phyloP scores from a whole-genome alignment of 176 grass and related monocot species.

The Oryza rufipogon region DNA sequence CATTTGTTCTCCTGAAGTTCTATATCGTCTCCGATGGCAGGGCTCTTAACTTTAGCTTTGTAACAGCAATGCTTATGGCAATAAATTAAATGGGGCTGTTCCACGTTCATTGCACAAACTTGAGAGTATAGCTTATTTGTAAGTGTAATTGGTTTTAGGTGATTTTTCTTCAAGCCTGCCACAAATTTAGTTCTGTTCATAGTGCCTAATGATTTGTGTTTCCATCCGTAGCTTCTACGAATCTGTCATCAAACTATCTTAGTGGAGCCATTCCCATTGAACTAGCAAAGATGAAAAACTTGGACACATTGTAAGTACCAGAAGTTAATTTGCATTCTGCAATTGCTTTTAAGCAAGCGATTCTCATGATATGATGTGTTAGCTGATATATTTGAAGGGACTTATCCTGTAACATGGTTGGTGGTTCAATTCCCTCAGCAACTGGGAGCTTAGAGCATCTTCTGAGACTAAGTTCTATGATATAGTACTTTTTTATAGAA shows the following conservation, averaged over 20 bases:
- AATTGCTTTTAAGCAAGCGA: neutral
- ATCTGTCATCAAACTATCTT: slow-evolving; percentile 85
- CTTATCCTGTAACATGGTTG: slow-evolving; percentile 86
- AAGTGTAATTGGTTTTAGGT: slow-evolving; percentile 37
- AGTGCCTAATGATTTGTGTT: slow-evolving; percentile 11
- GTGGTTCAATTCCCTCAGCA: slow-evolving; percentile 75
- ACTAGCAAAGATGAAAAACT: slow-evolving; percentile 83
- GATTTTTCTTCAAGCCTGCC: neutral
- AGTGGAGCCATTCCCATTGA: slow-evolving; percentile 87
- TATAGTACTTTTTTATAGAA: neutral
- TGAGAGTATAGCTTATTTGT: slow-evolving; percentile 98
- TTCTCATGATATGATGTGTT: slow-evolving; percentile 33
- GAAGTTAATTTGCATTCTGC: neutral
- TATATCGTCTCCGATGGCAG: neutral
- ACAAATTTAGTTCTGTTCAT: neutral
- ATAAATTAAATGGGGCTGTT: slow-evolving; percentile 92
- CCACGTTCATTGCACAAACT: slow-evolving; percentile 77
- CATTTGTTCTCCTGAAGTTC: slow-evolving; percentile 20
- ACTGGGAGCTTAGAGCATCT: slow-evolving; percentile 92
- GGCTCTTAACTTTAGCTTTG: slow-evolving; percentile 28
- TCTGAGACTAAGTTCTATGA: slow-evolving; percentile 58
- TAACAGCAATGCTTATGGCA: slow-evolving; percentile 84
- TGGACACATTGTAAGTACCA: slow-evolving; percentile 85
- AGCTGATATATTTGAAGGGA: slow-evolving; percentile 55
- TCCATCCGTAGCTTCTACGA: slow-evolving; percentile 45